Base-by-base conservation (phyloP, 2,329 filamentous ascomycete species). In the Colletotrichum truncatum region DNA sequence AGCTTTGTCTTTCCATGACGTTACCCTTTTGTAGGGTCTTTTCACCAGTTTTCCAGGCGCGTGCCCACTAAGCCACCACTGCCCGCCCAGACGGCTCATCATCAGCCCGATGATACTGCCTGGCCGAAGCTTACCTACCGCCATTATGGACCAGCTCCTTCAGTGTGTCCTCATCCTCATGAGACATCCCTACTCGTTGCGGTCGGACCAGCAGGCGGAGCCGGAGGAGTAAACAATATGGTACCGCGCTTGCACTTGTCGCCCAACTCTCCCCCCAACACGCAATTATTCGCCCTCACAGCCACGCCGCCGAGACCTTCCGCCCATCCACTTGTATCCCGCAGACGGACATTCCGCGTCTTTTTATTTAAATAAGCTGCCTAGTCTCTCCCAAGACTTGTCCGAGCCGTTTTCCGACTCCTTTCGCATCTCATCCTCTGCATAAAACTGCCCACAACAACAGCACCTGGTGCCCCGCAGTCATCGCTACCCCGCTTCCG, bases 41-140 rank as follows among this genome's bases (percentile, higher is more conserved):
- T 56, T 45, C 26, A 16, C 49, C 43, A 23, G 10, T 60, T 53
- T 52, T 28, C 14, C 34, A 14, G 56, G 61, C 56, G 56, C 56
- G 46, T 61, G 55, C 48, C 61, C 38, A 62, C 63, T 62, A 62
- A 65, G 63, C 63, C 61, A 61, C 61, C 41, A 46, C 46, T 30
- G n/a, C n/a, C n/a, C n/a, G n/a, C n/a, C n/a, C n/a, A 5, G 21
- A 49, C 30, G 14, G 28, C 36, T 36, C 57, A 23, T 61, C 57
- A 55, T 51, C 53, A 58, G 53, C 25, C 60, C 53, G 51, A 58
- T 52, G 11, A 34, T 43, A 26, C 45, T 59, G 43, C 8, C 32
- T 51, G 30, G 34, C 23, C 16, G 12, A 38, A 49, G 45, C 26
- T 30, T 39, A 45, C 49, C n/a, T 18, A 39, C 5, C 14, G 36